A percentile compares a stretch with the other conserved stretches of the same genome.
These are phyloP conservation scores for Elaeagnus macrophylla DNA, from an alignment of 306 rosid genomes.

Conservation along the genomic window DNA sequence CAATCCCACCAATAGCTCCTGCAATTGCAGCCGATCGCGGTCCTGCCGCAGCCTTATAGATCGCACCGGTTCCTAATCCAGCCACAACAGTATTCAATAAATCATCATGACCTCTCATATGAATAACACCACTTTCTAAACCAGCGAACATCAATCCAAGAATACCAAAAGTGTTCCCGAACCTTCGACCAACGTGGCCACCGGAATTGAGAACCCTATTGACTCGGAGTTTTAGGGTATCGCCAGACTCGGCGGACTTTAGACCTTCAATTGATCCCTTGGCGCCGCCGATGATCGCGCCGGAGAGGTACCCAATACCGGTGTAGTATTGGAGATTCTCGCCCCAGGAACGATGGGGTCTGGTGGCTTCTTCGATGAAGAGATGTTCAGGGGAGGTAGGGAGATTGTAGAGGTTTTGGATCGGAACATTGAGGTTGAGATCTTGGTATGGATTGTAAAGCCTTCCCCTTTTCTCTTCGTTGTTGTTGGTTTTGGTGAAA, in stretches of 20 bases:
- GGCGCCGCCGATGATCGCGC: constrained; percentile 42
- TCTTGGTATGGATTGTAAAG: constrained; percentile 60
- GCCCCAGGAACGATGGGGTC: constrained; percentile 61
- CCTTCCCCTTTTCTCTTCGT: constrained; percentile 24
- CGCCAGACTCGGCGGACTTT: constrained; percentile 45
- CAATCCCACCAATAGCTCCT: constrained; percentile 56
- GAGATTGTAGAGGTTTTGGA: constrained; percentile 53
- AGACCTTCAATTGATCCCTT: constrained; percentile 42
- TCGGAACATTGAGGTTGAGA: constrained; percentile 35
- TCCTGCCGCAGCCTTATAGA: constrained; percentile 48
- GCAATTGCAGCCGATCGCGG: constrained; percentile 65
- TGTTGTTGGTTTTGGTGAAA: constrained; percentile 11
- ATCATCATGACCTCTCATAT: constrained; percentile 41
- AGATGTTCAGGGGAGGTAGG: constrained; percentile 60
- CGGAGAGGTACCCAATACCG: constrained; percentile 50
- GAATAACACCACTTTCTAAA: constrained; percentile 37
- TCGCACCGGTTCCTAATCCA: constrained; percentile 62
- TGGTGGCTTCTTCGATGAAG: constrained; percentile 44
- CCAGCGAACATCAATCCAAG: constrained; percentile 52
- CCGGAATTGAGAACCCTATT: constrained; percentile 61
- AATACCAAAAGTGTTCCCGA: constrained; percentile 50
- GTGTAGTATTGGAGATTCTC: constrained; percentile 63
- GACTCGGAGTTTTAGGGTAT: constrained; percentile 45
- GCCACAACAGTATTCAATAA: constrained; percentile 48
- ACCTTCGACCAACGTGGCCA: constrained; percentile 42